These are phyloP conservation scores for Leishmania tarentolae DNA, from an alignment of 208 protist genomes.

Conservation along the genomic window DNA sequence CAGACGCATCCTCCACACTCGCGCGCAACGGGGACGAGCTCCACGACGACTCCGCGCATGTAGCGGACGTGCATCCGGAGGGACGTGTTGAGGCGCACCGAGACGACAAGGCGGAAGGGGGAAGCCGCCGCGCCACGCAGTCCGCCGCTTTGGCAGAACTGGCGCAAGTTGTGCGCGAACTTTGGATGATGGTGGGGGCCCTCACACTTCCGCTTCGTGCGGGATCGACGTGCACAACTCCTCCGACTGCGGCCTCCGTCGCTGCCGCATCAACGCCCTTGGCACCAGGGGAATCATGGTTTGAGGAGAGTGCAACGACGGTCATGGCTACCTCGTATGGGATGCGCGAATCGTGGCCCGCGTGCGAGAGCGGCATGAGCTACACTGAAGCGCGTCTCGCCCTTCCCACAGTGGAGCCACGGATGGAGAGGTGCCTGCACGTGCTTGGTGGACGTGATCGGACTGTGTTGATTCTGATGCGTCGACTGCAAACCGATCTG, in stretches of 20 bases:
- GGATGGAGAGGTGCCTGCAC: slow-evolving; percentile 19
- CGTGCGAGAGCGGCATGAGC: neutral
- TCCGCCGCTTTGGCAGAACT: slow-evolving; percentile 6
- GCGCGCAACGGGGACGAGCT: neutral
- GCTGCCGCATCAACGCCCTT: neutral
- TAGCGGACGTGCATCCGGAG: neutral
- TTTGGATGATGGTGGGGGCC: slow-evolving; percentile 9
- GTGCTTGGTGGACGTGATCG: slow-evolving; percentile 26
- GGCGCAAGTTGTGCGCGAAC: neutral
- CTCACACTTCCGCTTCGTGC: slow-evolving; percentile 27
- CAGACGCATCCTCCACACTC: neutral
- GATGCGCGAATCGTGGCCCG: neutral
- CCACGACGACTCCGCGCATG: neutral
- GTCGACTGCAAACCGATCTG: slow-evolving; percentile 24
- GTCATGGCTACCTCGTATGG: neutral
- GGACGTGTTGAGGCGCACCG: neutral
- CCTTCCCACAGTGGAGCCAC: slow-evolving; percentile 5
- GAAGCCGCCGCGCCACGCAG: neutral
- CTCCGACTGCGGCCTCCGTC: neutral
- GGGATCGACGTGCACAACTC: slow-evolving; percentile 11
- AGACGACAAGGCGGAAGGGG: neutral
- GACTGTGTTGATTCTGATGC: slow-evolving; percentile 15
- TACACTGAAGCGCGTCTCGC: slow-evolving; percentile 16
- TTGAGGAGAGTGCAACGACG: neutral
- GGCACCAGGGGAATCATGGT: neutral